These are phyloP conservation scores for Trichoderma sp. DNA, from an alignment of 2,329 filamentous ascomycete species.

Conservation along the genomic window DNA sequence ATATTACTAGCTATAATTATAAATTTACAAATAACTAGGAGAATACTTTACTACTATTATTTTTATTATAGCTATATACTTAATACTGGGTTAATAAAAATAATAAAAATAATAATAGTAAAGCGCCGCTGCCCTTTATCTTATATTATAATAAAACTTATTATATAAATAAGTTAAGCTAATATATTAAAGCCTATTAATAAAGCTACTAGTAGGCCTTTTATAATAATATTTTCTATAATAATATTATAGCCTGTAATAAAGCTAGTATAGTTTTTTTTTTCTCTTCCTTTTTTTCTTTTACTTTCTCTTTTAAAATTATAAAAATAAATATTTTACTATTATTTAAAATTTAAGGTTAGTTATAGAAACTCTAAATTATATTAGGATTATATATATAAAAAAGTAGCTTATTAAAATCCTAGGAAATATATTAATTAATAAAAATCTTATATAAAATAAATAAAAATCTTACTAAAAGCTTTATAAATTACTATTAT, in stretches of 20 bases:
- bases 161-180: background rate
- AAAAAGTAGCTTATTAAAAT: background rate
- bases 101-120: too few relatives aligned
- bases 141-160: background rate
- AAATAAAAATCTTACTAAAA: background rate
- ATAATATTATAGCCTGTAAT: too few relatives aligned
- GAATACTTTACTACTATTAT: too few relatives aligned
- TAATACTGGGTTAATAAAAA: too few relatives aligned
- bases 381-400: background rate
- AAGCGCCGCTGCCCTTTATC: too few relatives aligned
- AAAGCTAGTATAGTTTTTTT: background rate
- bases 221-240: background rate
- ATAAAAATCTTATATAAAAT: background rate
- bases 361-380: background rate
- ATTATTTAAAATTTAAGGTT: background rate
- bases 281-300: background rate
- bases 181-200: background rate
- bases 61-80: too few relatives aligned
- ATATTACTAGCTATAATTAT: too few relatives aligned
- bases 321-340: background rate
- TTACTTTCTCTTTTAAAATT: background rate
- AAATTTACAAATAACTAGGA: too few relatives aligned
- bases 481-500: background rate
- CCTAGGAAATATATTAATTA: background rate
- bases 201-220: background rate